Evolutionary conservation across 805 yeast genomes (phyloP).

Genomic region (Candida patagonica): DNA sequence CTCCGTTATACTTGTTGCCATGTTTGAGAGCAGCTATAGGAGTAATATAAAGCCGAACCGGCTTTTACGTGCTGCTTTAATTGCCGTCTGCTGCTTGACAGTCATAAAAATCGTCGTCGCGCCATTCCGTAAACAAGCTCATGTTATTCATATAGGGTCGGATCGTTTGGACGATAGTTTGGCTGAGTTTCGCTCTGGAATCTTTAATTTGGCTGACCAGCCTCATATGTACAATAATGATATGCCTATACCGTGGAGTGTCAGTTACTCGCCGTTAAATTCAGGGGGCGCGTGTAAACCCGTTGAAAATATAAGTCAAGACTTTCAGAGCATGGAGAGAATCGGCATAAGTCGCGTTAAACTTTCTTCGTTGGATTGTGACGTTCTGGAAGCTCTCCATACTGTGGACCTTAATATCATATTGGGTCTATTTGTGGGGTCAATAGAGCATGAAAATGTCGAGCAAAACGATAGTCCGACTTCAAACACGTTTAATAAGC

Average conservation of each 20-base stretch:
- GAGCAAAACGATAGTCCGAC: not conserved
- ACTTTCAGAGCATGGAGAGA: conserved; percentile 8
- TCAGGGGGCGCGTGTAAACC: conserved; percentile 15
- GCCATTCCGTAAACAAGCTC: no score
- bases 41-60: no score
- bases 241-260: conserved; percentile 18
- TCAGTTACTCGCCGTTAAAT: conserved; percentile 17
- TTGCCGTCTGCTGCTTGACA: no score
- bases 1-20: no score
- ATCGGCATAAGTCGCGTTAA: conserved; percentile 13
- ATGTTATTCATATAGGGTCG: no score
- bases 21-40: no score
- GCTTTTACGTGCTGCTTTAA: no score
- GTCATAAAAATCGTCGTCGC: no score
- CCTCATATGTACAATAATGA: conserved; percentile 4
- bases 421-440: conserved; percentile 10
- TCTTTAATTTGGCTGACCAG: no score
- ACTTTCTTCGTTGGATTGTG: conserved; percentile 16
- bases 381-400: conserved; percentile 14
- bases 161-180: no score
- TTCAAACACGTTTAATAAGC: not conserved
- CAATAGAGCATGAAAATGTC: conserved; percentile 2
- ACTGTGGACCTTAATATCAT: conserved; percentile 12
- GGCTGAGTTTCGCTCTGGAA: no score
- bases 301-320: conserved; percentile 7